phyloP scores from a whole-genome alignment of 306 rosid species.

The Purshia tridentata region DNA sequence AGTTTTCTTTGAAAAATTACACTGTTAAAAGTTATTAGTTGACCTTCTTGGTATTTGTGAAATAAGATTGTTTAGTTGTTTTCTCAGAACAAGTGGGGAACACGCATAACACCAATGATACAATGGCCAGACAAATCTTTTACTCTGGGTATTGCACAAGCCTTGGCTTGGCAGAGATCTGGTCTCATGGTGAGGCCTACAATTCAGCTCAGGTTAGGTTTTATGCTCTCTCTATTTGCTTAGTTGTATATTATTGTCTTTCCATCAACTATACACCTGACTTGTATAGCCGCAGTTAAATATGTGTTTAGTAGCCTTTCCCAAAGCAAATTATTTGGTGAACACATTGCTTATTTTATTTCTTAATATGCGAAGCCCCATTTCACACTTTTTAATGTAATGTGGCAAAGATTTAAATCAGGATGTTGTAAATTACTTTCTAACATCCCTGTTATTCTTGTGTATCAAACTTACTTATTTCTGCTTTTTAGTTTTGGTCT shows the following conservation, averaged over 20 bases:
- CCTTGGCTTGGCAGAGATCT: slow-evolving; percentile 94
- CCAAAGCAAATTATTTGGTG: not conserved
- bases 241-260: not conserved
- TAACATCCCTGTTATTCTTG: not conserved
- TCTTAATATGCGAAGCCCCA: too few relatives aligned
- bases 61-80: slow-evolving; percentile 23
- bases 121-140: slow-evolving; percentile 98
- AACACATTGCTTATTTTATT: not conserved
- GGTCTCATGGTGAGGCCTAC: slow-evolving; percentile 97
- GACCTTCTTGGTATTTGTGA: slow-evolving; percentile 11
- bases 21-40: not conserved
- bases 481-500: too few relatives aligned
- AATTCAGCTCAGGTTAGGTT: slow-evolving; percentile 73
- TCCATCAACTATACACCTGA: not conserved
- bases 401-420: not conserved
- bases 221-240: not conserved
- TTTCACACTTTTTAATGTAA: not conserved
- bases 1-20: not conserved
- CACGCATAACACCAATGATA: slow-evolving; percentile 78
- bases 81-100: slow-evolving; percentile 89
- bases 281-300: not conserved
- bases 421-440: not conserved
- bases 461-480: not conserved
- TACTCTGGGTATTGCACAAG: slow-evolving; percentile 81
- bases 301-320: not conserved